Conservation (phyloP, 805 yeast genomes). For the Ogataea kodamae region DNA sequence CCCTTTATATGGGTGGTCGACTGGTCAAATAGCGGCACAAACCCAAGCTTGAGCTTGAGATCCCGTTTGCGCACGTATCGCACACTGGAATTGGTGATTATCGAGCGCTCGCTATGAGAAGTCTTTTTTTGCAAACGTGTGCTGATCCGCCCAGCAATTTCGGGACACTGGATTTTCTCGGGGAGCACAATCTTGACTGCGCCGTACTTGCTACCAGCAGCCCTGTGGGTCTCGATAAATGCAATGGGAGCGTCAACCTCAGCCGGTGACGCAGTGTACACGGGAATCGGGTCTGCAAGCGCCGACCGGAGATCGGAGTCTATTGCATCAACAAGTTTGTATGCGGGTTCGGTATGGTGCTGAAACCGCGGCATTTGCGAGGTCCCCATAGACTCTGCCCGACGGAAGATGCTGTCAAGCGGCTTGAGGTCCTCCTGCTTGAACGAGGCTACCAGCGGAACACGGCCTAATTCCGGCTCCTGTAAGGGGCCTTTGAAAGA, state of each 20-base stretch:
- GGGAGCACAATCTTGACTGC: conserved; percentile 77
- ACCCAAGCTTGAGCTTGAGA: conserved; percentile 47
- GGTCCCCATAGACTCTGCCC: conserved; percentile 1
- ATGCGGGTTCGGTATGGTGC: not conserved
- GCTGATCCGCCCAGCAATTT: not conserved
- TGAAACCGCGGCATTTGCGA: conserved; percentile 3
- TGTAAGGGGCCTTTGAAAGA: not conserved
- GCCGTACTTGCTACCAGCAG: conserved; percentile 59
- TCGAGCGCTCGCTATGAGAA: conserved; percentile 2
- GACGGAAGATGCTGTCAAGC: not conserved
- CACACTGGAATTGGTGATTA: conserved; percentile 30
- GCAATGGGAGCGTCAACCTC: conserved; percentile 63
- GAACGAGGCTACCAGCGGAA: not conserved
- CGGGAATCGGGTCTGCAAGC: conserved; percentile 42
- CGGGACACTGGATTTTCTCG: not conserved
- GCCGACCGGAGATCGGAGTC: not conserved
- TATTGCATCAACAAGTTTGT: not conserved
- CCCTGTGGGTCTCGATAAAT: conserved; percentile 53
- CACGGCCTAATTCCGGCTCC: not conserved
- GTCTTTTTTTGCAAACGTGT: conserved; percentile 3
- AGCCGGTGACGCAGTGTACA: conserved; percentile 48
- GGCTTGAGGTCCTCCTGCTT: conserved; percentile 5
- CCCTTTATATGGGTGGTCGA: conserved; percentile 42
- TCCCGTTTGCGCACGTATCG: conserved; percentile 43
- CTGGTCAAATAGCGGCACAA: conserved; percentile 46